These are phyloP conservation scores for Suillus brevipes DNA, from an alignment of 768 basidiomycete species.

Conservation along the genomic window DNA sequence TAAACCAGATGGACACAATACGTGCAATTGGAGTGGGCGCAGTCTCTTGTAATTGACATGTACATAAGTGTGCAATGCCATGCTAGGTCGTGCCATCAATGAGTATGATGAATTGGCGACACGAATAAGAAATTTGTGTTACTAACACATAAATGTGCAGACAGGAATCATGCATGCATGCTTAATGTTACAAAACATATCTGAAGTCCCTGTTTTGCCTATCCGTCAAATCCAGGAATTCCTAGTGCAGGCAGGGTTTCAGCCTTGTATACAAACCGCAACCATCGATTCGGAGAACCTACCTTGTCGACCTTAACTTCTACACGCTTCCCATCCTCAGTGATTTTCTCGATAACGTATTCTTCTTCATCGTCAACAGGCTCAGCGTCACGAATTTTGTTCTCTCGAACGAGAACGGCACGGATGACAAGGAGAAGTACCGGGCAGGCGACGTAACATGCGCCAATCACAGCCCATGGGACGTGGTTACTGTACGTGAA, in stretches of 20 bases:
- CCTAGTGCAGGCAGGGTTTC: constrained; percentile 36
- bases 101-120: not conserved
- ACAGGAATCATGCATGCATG: not conserved
- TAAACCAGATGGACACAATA: not conserved
- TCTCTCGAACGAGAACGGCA: constrained; percentile 39
- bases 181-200: constrained; percentile 55
- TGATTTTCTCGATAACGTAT: constrained; percentile 51
- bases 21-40: not conserved
- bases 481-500: constrained; percentile 50
- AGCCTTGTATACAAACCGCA: not conserved
- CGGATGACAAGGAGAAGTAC: constrained; percentile 40
- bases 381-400: constrained; percentile 46
- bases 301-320: constrained; percentile 64
- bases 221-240: constrained; percentile 74
- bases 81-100: not conserved
- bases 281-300: constrained; percentile 6
- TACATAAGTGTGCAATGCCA: not conserved
- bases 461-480: constrained; percentile 70
- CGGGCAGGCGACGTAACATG: constrained; percentile 57
- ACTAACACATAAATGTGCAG: not conserved
- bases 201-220: constrained; percentile 70
- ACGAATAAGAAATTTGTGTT: not conserved
- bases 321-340: constrained; percentile 48
- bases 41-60: not conserved
- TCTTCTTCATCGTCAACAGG: constrained; percentile 55